phyloP scores from a whole-genome alignment of 2,329 filamentous ascomycete genomes.

The Sporothrix dimorphospora region DNA sequence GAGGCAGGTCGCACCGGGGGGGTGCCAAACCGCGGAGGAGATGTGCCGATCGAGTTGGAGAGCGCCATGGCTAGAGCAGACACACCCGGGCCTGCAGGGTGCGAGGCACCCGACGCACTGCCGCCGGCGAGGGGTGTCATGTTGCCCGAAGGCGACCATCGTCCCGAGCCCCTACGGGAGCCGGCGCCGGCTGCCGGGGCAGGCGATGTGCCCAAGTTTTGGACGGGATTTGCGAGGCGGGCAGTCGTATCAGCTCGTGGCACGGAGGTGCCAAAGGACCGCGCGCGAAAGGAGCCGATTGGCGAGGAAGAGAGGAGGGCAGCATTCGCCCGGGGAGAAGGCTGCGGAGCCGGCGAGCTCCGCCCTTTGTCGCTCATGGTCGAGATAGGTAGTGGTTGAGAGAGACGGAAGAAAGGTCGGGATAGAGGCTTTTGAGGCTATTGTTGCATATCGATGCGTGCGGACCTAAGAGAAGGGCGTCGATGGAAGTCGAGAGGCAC shows the following conservation, averaged over 20 bases:
- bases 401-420: background rate
- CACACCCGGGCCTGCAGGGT: constrained; percentile 74
- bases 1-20: constrained; percentile 63
- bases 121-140: constrained; percentile 68
- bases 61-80: constrained; percentile 90
- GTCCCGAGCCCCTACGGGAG: constrained; percentile 16
- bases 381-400: background rate
- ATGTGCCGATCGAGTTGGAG: constrained; percentile 70
- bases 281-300: constrained; percentile 48
- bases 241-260: constrained; percentile 64
- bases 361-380: constrained; percentile 32
- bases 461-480: background rate
- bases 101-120: constrained; percentile 62
- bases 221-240: constrained; percentile 61
- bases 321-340: constrained; percentile 40
- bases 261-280: constrained; percentile 55
- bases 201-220: constrained; percentile 42
- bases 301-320: constrained; percentile 53
- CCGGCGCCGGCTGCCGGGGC: constrained; percentile 20
- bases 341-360: constrained; percentile 33
- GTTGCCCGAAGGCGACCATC: constrained; percentile 51
- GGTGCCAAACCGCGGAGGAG: constrained; percentile 71
- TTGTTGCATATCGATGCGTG: constrained; percentile 23
- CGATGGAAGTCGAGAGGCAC: background rate
- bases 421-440: background rate